Percentiles rank a stretch among this genome's conserved stretches.
These are phyloP conservation scores for Solanum stenotomum DNA, from an alignment of 257 asterid genomes.

Conservation along the genomic window DNA sequence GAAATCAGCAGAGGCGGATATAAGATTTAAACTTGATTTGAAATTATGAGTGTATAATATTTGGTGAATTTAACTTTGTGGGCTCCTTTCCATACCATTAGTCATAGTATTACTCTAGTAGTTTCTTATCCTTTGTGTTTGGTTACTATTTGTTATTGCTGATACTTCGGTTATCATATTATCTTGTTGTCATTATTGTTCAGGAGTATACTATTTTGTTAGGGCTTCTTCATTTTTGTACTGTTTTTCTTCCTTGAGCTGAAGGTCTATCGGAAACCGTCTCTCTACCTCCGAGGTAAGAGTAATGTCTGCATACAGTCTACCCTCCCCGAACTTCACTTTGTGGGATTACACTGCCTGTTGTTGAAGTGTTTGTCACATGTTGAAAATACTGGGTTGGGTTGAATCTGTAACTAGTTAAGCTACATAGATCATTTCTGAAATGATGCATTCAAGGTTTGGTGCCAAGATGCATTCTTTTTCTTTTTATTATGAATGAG, in stretches of 20 bases:
- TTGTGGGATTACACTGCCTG: not conserved
- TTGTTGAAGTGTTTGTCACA: not conserved
- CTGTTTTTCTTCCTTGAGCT: not conserved
- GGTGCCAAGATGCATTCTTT: not conserved
- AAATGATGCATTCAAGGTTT: not conserved
- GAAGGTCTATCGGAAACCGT: not conserved
- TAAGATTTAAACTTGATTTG: not conserved
- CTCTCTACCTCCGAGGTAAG: not conserved
- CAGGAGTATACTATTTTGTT: not conserved
- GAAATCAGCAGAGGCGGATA: not conserved
- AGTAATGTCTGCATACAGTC: not conserved
- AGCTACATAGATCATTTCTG: not conserved
- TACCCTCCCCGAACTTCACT: not conserved
- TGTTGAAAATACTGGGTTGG: not conserved
- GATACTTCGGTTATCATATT: not conserved
- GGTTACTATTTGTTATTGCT: not conserved
- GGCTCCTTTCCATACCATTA: not conserved
- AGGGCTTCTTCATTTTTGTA: not conserved
- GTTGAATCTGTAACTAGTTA: not conserved
- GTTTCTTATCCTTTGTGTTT: not conserved
- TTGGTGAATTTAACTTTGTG: not conserved
- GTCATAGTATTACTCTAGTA: not conserved
- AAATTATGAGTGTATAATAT: not conserved
- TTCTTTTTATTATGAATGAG: not conserved
- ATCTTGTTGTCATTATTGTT: not conserved